phyloP scores from a whole-genome alignment of 75 land plant species.

The Cupressus sempervirens region DNA sequence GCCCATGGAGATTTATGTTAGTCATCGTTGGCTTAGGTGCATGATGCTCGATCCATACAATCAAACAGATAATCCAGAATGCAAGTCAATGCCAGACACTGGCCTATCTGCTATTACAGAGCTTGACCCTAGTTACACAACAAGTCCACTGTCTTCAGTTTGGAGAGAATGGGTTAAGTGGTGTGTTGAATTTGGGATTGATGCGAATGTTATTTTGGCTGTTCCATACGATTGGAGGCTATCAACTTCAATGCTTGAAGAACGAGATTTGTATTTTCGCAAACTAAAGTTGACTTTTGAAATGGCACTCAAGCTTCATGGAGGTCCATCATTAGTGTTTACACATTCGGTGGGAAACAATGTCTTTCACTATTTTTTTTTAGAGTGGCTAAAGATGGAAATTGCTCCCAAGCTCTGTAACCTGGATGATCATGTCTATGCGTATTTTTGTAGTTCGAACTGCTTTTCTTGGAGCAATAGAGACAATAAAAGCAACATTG shows the following conservation, averaged over 20 bases:
- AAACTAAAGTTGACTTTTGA: conserved; percentile 99
- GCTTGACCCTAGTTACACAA: conserved; percentile 95
- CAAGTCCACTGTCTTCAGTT: conserved; percentile 97
- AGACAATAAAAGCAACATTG: no score
- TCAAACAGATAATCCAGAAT: conserved; percentile 96
- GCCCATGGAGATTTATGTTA: no score
- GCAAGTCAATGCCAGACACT: conserved; percentile 96
- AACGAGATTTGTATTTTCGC: conserved; percentile 97
- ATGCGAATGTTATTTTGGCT: conserved; percentile 92
- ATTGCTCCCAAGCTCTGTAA: no score
- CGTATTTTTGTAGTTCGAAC: no score
- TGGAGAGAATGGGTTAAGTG: conserved; percentile 99
- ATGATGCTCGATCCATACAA: conserved; percentile 88
- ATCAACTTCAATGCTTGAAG: conserved; percentile 79
- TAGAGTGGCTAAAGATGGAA: no score
- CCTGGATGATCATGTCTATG: no score
- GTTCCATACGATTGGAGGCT: conserved; percentile 99
- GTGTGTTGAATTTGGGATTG: conserved; percentile 98
- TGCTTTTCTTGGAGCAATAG: no score
- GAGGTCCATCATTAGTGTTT: no score
- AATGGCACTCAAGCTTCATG: no score
- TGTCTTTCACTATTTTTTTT: no score
- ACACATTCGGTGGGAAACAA: no score
- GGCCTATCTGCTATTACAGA: conserved; percentile 98
- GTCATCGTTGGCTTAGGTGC: conserved; percentile 99